These are phyloP conservation scores for Yueomyces sp. DNA, from an alignment of 805 yeast species.

Conservation along the genomic window DNA sequence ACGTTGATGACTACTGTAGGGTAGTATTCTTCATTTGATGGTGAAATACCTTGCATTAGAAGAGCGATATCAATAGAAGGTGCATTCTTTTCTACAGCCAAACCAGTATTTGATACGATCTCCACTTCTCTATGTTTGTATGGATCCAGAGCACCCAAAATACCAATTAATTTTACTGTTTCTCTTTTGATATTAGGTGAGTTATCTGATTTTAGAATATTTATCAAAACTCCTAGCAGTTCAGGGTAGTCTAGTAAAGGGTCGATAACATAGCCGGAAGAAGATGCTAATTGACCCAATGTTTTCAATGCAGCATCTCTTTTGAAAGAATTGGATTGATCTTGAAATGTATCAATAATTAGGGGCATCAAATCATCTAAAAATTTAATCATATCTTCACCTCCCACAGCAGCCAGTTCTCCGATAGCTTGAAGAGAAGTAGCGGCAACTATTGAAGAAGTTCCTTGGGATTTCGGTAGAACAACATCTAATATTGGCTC, in stretches of 20 bases:
- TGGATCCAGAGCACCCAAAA: constrained; percentile 93
- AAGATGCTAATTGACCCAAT: constrained; percentile 75
- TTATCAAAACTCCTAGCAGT: constrained; percentile 65
- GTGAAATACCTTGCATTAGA: constrained; percentile 87
- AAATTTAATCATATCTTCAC: constrained; percentile 66
- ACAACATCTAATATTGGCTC: constrained; percentile 82
- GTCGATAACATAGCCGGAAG: constrained; percentile 90
- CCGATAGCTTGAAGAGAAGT: constrained; percentile 81
- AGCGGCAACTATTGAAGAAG: constrained; percentile 71
- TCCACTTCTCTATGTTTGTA: constrained; percentile 90
- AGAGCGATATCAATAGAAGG: constrained; percentile 85
- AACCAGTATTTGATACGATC: constrained; percentile 38
- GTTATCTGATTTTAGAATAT: constrained; percentile 69
- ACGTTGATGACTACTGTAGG: constrained; percentile 90
- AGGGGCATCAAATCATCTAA: constrained; percentile 74
- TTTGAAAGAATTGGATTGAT: constrained; percentile 77
- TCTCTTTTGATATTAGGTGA: constrained; percentile 68
- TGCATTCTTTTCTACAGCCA: constrained; percentile 59
- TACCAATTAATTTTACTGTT: constrained; percentile 80
- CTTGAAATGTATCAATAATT: constrained; percentile 76
- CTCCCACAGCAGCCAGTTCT: constrained; percentile 77
- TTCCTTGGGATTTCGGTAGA: constrained; percentile 59
- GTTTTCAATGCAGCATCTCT: constrained; percentile 83
- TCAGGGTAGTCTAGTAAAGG: constrained; percentile 90
- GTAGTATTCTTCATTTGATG: constrained; percentile 82